phyloP scores from a whole-genome alignment of 2,329 filamentous ascomycete genomes.

The Akanthomyces uredinophilus region DNA sequence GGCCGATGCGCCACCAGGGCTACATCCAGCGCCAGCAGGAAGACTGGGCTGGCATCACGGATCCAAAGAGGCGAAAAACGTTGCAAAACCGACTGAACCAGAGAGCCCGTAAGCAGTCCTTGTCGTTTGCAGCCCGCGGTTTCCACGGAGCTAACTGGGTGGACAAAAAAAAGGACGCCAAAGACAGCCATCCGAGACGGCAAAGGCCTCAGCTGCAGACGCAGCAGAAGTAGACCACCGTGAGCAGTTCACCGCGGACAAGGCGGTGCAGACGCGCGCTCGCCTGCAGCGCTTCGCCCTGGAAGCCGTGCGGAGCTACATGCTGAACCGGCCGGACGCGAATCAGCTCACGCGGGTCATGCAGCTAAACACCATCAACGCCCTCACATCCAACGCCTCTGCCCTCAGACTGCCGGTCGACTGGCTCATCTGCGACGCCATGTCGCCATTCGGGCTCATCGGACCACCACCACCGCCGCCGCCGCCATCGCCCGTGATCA shows the following conservation, averaged over 20 bases:
- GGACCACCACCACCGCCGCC: not conserved
- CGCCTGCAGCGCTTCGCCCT: not conserved
- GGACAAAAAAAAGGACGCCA: not conserved
- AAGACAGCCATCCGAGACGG: not conserved
- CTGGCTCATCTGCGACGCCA: not conserved
- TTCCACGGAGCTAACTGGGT: too few relatives aligned
- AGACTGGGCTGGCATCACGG: slow-evolving; percentile 29
- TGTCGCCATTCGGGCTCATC: not conserved
- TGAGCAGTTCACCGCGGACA: not conserved
- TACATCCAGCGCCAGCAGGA: slow-evolving; percentile 17
- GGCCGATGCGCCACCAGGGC: slow-evolving; percentile 6
- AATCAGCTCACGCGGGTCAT: not conserved
- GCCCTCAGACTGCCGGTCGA: not conserved
- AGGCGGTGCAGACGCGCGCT: not conserved
- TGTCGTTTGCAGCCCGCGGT: too few relatives aligned
- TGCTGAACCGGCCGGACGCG: not conserved
- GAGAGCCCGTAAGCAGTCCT: not conserved
- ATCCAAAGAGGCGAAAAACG: slow-evolving; percentile 13
- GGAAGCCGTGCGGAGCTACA: not conserved
- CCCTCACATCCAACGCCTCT: not conserved
- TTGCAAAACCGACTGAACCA: not conserved
- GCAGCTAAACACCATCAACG: not conserved
- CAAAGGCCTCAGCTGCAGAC: not conserved
- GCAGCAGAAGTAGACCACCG: not conserved
- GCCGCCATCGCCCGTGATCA: not conserved